Percentiles rank a stretch among this genome's conserved stretches.
Evolutionary conservation across 805 yeast genomes (phyloP).

Genomic region (Saccharomycopsis fodiens): DNA sequence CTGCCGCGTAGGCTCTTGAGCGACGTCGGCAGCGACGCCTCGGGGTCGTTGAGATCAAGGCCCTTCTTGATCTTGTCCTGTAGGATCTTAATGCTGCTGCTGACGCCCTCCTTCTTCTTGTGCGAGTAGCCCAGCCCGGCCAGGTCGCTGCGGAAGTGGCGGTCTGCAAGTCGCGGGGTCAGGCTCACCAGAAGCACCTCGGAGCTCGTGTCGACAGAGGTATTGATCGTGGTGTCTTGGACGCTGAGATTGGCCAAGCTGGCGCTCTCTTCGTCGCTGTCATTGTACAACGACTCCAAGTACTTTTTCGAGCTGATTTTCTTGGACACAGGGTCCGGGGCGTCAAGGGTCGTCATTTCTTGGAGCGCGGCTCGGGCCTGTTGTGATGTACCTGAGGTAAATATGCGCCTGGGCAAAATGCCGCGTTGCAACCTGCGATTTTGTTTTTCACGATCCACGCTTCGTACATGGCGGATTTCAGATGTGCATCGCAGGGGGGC

Average conservation of each 20-base stretch:
- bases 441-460: too few species aligned
- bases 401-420: too few species aligned
- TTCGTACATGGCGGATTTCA: too few species aligned
- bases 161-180: not conserved
- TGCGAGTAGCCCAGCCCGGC: not conserved
- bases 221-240: not conserved
- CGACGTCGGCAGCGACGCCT: slow-evolving; percentile 9
- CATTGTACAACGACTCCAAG: slow-evolving; percentile 12
- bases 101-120: slow-evolving; percentile 17
- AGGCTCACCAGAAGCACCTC: not conserved
- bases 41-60: slow-evolving; percentile 18
- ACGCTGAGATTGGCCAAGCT: too few species aligned
- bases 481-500: too few species aligned
- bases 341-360: not conserved
- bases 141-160: not conserved
- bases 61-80: slow-evolving; percentile 22
- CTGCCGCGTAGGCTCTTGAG: slow-evolving; percentile 9
- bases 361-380: slow-evolving; percentile 1
- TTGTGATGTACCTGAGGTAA: not conserved
- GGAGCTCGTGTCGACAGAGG: not conserved
- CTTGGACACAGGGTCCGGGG: too few species aligned
- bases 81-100: slow-evolving; percentile 19
- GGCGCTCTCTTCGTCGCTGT: slow-evolving; percentile 5
- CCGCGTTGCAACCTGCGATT: too few species aligned
- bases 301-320: slow-evolving; percentile 15